Conservation (phyloP, 2,329 filamentous ascomycete species). For the Arthroderma sp. region DNA sequence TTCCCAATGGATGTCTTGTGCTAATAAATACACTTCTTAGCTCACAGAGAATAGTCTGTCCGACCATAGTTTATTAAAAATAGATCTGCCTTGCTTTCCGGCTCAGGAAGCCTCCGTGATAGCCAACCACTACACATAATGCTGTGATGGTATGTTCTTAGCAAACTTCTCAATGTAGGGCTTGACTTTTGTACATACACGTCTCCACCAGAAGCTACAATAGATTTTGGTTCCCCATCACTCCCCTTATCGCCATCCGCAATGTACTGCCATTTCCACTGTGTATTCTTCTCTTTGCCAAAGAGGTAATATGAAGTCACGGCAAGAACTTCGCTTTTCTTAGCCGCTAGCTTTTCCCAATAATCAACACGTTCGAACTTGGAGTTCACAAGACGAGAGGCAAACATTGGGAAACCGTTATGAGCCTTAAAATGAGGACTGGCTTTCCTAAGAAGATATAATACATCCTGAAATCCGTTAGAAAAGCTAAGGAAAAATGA, state of each 20-base stretch:
- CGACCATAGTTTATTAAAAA: constrained; percentile 5
- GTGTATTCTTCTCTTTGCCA: constrained; percentile 2
- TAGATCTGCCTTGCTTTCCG: not conserved
- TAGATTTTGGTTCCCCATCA: not conserved
- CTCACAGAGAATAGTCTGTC: constrained; percentile 3
- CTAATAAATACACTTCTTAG: not conserved
- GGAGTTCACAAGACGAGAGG: constrained; percentile 2
- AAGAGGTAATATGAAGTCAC: constrained; percentile 4
- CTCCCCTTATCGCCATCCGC: not conserved
- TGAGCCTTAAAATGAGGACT: not conserved
- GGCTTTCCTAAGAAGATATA: constrained; percentile 2
- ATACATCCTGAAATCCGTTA: constrained; percentile 1
- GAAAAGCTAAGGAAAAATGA: not conserved
- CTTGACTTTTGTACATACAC: constrained; percentile 2
- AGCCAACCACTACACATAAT: constrained; percentile 5
- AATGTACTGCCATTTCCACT: constrained; percentile 2
- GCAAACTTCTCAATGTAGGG: not conserved
- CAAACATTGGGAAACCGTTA: not conserved
- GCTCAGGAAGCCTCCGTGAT: not conserved
- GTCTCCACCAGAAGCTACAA: not conserved
- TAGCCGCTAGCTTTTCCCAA: not conserved
- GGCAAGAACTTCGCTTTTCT: constrained; percentile 3
- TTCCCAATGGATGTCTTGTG: constrained; percentile 1
- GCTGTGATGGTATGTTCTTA: constrained; percentile 1
- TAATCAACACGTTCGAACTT: not conserved